Evolutionary conservation across 1,284 basidiomycete genomes (phyloP), one percentile per base, ranked within the genome.

Genomic region (Puccinia coronata): DNA sequence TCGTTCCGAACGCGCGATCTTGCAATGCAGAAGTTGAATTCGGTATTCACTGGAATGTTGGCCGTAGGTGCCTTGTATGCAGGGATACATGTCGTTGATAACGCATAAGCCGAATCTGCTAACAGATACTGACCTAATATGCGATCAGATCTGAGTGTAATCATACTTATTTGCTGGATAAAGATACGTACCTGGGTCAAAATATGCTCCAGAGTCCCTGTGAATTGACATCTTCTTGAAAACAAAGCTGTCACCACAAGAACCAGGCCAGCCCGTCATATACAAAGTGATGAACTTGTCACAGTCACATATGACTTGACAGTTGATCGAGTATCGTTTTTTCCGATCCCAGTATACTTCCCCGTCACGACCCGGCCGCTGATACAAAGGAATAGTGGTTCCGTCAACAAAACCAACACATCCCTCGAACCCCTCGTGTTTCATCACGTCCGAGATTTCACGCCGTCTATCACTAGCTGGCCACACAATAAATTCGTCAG

Each of bases 221-320:
- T 77, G 47, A 34, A 49, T 20, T 11, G 20, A 8, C 76, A 70
- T 79, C 28, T 79, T 11, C 18, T 69, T 25, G 41, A 47, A 69
- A 25, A 69, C 28, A 0, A 28, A 31, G 28, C 67, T 70, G 18
- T 69, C 41, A 12, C 43, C 39, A 57, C 63, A 78, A 25, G 65
- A 78, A 12, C 63, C 63, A 14, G 75, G 75, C 75, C 75, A 77
- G 39, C 61, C 63, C 28, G 61, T 47, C n/a, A 65, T 34, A 47
- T 67, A 51, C 16, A 18, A 43, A 36, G 49, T 77, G 47, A 77
- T 69, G n/a, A 43, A n/a, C 47, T 63, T 51, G 36, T 77, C 75
- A 67, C 75, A 77, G n/a, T 77, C 61, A 53, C 43, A 77, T 36
- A 69, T 1, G 23, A 65, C 23, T 36, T 69, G 61, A 25, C n/a